These are phyloP conservation scores for Quercus rubra DNA, from an alignment of 306 rosid species.

Conservation along the genomic window DNA sequence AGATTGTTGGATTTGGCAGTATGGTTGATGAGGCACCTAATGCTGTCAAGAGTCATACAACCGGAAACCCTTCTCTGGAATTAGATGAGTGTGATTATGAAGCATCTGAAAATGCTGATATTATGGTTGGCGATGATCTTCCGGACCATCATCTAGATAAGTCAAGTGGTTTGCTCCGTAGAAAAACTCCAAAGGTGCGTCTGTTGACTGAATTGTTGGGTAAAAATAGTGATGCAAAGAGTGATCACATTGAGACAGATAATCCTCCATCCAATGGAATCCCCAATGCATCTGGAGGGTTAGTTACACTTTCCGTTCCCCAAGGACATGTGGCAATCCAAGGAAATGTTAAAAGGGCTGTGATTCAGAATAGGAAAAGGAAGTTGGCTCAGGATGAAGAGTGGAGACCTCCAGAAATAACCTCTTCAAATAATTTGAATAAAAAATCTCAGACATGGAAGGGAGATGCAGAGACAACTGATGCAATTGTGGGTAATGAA, in stretches of 20 bases:
- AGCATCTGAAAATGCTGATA: slow-evolving; percentile 42
- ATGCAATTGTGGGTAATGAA: slow-evolving; percentile 22
- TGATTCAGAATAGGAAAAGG: slow-evolving; percentile 57
- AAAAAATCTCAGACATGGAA: slow-evolving; percentile 32
- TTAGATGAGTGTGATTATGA: slow-evolving; percentile 34
- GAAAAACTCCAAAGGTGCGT: slow-evolving; percentile 77
- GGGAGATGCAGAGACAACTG: slow-evolving; percentile 36
- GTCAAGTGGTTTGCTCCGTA: slow-evolving; percentile 51
- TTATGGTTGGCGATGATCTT: slow-evolving; percentile 39
- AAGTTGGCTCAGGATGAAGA: slow-evolving; percentile 54
- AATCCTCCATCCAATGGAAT: slow-evolving; percentile 42
- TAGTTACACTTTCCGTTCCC: slow-evolving; percentile 30
- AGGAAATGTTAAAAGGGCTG: slow-evolving; percentile 36
- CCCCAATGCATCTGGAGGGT: slow-evolving; percentile 41
- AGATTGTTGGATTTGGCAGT: slow-evolving; percentile 19
- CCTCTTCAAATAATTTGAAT: slow-evolving; percentile 28
- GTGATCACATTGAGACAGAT: slow-evolving; percentile 28
- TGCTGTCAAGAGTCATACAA: slow-evolving; percentile 29
- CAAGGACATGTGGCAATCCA: slow-evolving; percentile 46
- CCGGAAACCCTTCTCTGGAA: slow-evolving; percentile 25
- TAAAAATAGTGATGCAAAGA: slow-evolving; percentile 50
- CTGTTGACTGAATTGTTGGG: slow-evolving; percentile 75
- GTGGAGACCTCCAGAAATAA: slow-evolving; percentile 27
- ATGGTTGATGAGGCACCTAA: slow-evolving; percentile 24
- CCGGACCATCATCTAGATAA: slow-evolving; percentile 50